These are phyloP conservation scores for Exophiala spinifera DNA, from an alignment of 2,329 filamentous ascomycete genomes.

Conservation along the genomic window DNA sequence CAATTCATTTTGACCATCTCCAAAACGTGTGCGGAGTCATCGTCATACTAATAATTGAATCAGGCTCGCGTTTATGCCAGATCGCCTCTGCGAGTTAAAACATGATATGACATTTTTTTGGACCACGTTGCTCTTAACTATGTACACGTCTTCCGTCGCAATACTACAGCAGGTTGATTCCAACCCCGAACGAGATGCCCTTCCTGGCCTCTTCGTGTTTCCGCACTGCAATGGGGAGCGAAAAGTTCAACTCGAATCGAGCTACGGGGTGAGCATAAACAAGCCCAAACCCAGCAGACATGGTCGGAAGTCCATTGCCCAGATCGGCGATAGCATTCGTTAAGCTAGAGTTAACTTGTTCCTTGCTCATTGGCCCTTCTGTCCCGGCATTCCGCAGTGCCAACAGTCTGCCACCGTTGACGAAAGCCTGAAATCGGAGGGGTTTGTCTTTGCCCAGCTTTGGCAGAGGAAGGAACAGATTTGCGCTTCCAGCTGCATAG, in stretches of 20 bases:
- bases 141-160: conserved; percentile 19
- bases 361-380: conserved; percentile 46
- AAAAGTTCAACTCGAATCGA: conserved; percentile 94
- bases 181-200: conserved; percentile 90
- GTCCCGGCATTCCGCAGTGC: conserved; percentile 62
- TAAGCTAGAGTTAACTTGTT: conserved; percentile 45
- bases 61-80: background rate
- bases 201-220: conserved; percentile 85
- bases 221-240: conserved; percentile 75
- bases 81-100: conserved; percentile 3
- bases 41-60: no score
- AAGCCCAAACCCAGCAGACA: conserved; percentile 81
- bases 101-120: conserved; percentile 4
- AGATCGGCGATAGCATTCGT: conserved; percentile 66
- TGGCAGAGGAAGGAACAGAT: conserved; percentile 80
- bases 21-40: background rate
- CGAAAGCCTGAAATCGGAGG: conserved; percentile 81
- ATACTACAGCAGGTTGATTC: conserved; percentile 83
- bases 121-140: conserved; percentile 28
- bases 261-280: conserved; percentile 95
- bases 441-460: conserved; percentile 77
- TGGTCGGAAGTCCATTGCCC: conserved; percentile 72
- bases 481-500: conserved; percentile 84
- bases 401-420: conserved; percentile 83
- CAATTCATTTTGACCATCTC: background rate